Evolutionary conservation across 176 grass and related monocot genomes (phyloP).

Genomic region (Oryza brachyantha): DNA sequence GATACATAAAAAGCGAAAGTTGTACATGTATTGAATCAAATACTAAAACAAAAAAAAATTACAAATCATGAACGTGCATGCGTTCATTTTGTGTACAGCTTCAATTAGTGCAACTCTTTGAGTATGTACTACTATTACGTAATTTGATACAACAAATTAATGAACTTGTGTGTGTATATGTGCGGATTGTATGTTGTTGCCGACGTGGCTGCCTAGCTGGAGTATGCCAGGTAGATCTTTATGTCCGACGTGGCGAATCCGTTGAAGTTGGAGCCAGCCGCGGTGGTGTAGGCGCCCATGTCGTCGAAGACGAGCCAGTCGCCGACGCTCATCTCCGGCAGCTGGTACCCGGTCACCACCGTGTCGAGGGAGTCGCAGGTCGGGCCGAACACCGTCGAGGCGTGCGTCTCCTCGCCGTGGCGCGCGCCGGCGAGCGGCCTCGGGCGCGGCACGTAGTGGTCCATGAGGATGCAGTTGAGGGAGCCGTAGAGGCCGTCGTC

Average conservation of each 20-base stretch:
- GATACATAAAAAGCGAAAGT: not conserved
- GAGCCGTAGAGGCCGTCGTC: slow-evolving; percentile 51
- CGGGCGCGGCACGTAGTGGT: slow-evolving; percentile 27
- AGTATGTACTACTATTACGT: not conserved
- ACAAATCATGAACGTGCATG: not conserved
- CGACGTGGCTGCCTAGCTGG: not conserved
- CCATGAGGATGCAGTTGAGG: slow-evolving; percentile 38
- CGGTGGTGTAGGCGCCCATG: slow-evolving; percentile 47
- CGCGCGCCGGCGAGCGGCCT: not conserved
- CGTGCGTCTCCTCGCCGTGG: slow-evolving; percentile 3
- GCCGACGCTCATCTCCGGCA: slow-evolving; percentile 40
- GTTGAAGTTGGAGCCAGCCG: slow-evolving; percentile 33
- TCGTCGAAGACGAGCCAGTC: slow-evolving; percentile 47
- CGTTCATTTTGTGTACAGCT: not conserved
- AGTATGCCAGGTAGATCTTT: slow-evolving; percentile 38
- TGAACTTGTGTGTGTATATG: not conserved
- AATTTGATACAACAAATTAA: not conserved
- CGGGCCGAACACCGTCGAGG: slow-evolving; percentile 42
- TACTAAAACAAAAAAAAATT: not conserved
- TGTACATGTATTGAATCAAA: not conserved
- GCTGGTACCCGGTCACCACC: slow-evolving; percentile 37
- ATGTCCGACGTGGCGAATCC: slow-evolving; percentile 27
- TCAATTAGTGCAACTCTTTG: not conserved
- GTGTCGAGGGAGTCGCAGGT: slow-evolving; percentile 41
- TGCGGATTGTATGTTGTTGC: not conserved